Evolutionary conservation across 208 protist genomes (phyloP).

Genomic region (Acanthamoeba royreba): DNA sequence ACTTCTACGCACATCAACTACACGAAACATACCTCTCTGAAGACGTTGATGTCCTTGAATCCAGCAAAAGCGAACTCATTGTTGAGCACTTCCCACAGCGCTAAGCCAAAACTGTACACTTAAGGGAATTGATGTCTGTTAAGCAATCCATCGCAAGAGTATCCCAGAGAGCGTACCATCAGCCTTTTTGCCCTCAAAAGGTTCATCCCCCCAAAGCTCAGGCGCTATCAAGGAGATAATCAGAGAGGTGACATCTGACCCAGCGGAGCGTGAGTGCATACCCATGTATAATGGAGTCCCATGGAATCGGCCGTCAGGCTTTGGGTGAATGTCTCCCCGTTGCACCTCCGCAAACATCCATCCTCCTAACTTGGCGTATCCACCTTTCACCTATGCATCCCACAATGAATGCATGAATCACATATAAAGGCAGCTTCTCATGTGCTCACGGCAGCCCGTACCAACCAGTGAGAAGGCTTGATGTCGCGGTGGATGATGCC

Average conservation of each 20-base stretch:
- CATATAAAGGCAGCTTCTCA: not conserved
- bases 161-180: not conserved
- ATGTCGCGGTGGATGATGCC: conserved; percentile 7
- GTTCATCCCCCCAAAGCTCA: not conserved
- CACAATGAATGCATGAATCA: not conserved
- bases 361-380: not conserved
- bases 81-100: not conserved
- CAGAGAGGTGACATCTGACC: not conserved
- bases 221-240: not conserved
- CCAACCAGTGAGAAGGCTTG: conserved; percentile 28
- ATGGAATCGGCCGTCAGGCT: not conserved
- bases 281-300: conserved; percentile 22
- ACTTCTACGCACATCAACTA: not conserved
- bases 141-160: not conserved
- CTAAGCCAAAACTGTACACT: conserved; percentile 19
- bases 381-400: not conserved
- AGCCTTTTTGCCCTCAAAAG: not conserved
- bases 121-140: not conserved
- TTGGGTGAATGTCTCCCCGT: not conserved
- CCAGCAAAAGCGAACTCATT: not conserved
- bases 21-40: not conserved
- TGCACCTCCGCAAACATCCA: conserved; percentile 45
- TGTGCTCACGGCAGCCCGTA: not conserved
- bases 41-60: not conserved
- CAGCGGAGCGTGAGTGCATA: not conserved